Percentiles rank a stretch among this genome's conserved stretches.
Evolutionary conservation across 768 basidiomycete species (phyloP).

Genomic region (Phlebiopsis gigantea): DNA sequence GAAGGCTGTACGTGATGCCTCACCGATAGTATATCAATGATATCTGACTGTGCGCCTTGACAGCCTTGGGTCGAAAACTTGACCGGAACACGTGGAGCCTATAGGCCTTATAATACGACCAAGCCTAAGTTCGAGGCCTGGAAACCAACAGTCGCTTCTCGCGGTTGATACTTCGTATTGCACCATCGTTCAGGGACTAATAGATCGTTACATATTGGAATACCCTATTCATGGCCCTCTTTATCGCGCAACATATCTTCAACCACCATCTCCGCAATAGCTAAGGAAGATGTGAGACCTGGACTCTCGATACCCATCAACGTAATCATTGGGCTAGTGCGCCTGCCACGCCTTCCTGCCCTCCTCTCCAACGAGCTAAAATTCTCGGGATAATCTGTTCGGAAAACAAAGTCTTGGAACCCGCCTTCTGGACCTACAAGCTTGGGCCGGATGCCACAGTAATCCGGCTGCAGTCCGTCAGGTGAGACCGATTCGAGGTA

Average conservation of each 20-base stretch:
- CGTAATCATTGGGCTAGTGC: slow-evolving; percentile 58
- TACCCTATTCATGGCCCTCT: neutral
- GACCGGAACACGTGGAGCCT: slow-evolving; percentile 91
- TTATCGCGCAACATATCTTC: slow-evolving; percentile 43
- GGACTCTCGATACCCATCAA: slow-evolving; percentile 91
- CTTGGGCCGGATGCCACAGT: slow-evolving; percentile 85
- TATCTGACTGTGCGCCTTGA: neutral
- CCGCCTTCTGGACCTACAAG: slow-evolving; percentile 66
- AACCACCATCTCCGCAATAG: slow-evolving; percentile 80
- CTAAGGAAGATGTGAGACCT: slow-evolving; percentile 82
- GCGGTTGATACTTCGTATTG: neutral
- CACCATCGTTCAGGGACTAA: neutral
- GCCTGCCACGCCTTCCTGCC: slow-evolving; percentile 20
- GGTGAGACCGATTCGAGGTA: slow-evolving; percentile 65
- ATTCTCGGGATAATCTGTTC: slow-evolving; percentile 54
- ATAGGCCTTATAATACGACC: slow-evolving; percentile 82
- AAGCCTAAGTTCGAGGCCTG: slow-evolving; percentile 79
- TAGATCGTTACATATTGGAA: neutral
- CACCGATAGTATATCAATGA: neutral
- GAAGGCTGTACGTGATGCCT: slow-evolving; percentile 62
- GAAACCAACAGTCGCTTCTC: slow-evolving; percentile 62
- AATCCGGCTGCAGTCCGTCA: slow-evolving; percentile 71
- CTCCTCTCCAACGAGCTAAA: slow-evolving; percentile 5
- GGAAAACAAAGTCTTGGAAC: slow-evolving; percentile 82
- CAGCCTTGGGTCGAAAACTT: slow-evolving; percentile 86